These are phyloP conservation scores for Dendrocalamus latiflorus DNA, from an alignment of 202 grass and related monocot genomes.

Conservation along the genomic window DNA sequence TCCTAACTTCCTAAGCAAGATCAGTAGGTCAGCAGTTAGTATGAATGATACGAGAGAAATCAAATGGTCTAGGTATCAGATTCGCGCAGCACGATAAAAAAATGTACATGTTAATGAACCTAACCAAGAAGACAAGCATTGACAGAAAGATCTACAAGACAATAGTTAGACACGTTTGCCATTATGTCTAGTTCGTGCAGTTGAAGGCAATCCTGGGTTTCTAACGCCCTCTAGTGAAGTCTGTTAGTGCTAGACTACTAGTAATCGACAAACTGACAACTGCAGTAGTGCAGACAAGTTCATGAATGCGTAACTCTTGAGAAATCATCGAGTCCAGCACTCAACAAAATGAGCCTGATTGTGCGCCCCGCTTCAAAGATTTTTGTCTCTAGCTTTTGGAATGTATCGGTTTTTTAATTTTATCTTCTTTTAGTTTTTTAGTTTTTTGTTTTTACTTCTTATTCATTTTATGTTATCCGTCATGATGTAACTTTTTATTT, in stretches of 20 bases:
- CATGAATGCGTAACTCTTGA: background rate
- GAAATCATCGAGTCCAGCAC: background rate
- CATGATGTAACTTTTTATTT: too few species aligned
- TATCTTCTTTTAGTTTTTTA: too few species aligned
- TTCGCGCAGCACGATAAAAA: background rate
- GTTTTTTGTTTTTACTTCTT: too few species aligned
- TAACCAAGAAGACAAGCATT: background rate
- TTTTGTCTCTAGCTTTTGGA: too few species aligned
- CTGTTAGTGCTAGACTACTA: too few species aligned
- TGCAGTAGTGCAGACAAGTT: background rate
- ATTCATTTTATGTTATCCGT: too few species aligned
- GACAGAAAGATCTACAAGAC: background rate
- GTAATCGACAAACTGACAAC: background rate
- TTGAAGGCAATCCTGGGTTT: background rate
- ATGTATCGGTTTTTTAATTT: too few species aligned
- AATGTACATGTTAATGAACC: background rate
- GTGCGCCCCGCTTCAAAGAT: too few species aligned
- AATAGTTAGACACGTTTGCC: background rate
- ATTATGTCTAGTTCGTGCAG: background rate
- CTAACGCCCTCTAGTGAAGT: background rate
- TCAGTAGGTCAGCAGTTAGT: background rate
- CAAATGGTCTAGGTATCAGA: background rate
- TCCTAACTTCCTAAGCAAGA: slow-evolving; percentile 9
- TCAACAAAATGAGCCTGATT: background rate
- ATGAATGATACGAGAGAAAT: background rate